phyloP scores from a whole-genome alignment of 768 basidiomycete species.

The Suillus weaverae region DNA sequence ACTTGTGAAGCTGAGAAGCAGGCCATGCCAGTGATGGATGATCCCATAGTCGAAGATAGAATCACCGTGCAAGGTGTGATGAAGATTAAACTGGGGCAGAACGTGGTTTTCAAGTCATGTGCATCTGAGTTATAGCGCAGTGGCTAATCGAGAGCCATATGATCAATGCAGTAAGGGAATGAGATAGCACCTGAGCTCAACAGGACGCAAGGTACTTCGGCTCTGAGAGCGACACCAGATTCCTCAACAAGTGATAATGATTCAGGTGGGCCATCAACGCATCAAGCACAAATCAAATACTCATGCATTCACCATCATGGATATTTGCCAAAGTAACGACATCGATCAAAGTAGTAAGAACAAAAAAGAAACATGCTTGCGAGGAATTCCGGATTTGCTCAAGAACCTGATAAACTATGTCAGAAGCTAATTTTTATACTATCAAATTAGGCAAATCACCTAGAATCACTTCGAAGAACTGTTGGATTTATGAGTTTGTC shows the following conservation, averaged over 20 bases:
- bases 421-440: not conserved
- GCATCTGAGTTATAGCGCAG: no score
- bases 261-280: not conserved
- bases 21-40: not conserved
- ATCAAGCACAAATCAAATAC: not conserved
- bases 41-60: not conserved
- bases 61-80: not conserved
- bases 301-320: not conserved
- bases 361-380: not conserved
- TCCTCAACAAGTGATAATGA: not conserved
- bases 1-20: not conserved
- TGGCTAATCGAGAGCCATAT: no score
- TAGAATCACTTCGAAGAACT: constrained; percentile 23
- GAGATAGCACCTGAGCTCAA: not conserved
- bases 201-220: not conserved
- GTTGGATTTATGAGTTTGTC: constrained; percentile 29
- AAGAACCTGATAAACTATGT: not conserved
- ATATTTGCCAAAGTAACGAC: not conserved
- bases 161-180: not conserved
- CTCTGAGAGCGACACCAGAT: not conserved
- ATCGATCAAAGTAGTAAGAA: not conserved
- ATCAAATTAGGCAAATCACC: not conserved
- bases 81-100: not conserved
- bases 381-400: not conserved
- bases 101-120: not conserved